A percentile compares a stretch with the other conserved stretches of the same genome.
Conservation (phyloP, 176 grass and related monocot species). For the Chrysopogon serrulatus region DNA sequence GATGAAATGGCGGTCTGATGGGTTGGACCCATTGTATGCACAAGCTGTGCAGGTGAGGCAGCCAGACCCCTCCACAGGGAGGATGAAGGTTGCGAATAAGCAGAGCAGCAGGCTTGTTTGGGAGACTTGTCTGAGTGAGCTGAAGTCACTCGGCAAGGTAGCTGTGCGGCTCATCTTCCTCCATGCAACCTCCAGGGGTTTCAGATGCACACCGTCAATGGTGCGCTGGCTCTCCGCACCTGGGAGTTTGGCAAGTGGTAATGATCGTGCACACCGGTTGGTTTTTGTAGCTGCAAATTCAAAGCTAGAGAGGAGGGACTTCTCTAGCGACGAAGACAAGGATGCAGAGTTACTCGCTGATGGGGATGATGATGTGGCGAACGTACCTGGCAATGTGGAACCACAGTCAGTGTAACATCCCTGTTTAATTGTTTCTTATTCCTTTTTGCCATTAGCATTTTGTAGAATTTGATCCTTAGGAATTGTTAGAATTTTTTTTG, state of each 20-base stretch:
- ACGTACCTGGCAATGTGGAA: conserved; percentile 39
- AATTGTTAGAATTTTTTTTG: conserved; percentile 35
- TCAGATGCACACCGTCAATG: conserved; percentile 46
- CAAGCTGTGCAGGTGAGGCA: conserved; percentile 83
- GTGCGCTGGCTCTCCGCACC: conserved; percentile 49
- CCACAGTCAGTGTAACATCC: conserved; percentile 48
- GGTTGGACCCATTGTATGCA: conserved; percentile 70
- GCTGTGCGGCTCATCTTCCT: conserved; percentile 87
- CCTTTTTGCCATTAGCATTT: conserved; percentile 17
- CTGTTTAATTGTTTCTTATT: conserved; percentile 38
- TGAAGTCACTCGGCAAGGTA: conserved; percentile 67
- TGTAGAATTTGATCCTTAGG: conserved; percentile 51
- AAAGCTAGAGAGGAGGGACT: conserved; percentile 66
- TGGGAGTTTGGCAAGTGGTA: conserved; percentile 20
- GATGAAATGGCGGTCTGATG: conserved; percentile 88
- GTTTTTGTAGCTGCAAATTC: conserved; percentile 72
- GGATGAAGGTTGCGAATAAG: conserved; percentile 73
- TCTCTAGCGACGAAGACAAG: conserved; percentile 55
- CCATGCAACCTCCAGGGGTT: conserved; percentile 51
- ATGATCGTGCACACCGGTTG: conserved; percentile 44
- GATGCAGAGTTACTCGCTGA: conserved; percentile 48
- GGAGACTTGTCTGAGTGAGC: conserved; percentile 74
- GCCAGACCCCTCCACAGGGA: conserved; percentile 66
- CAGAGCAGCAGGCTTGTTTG: conserved; percentile 90
- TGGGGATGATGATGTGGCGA: conserved; percentile 44